These are phyloP conservation scores for Cystobasidium slooffiae DNA, from an alignment of 1,284 basidiomycete genomes.

Conservation along the genomic window DNA sequence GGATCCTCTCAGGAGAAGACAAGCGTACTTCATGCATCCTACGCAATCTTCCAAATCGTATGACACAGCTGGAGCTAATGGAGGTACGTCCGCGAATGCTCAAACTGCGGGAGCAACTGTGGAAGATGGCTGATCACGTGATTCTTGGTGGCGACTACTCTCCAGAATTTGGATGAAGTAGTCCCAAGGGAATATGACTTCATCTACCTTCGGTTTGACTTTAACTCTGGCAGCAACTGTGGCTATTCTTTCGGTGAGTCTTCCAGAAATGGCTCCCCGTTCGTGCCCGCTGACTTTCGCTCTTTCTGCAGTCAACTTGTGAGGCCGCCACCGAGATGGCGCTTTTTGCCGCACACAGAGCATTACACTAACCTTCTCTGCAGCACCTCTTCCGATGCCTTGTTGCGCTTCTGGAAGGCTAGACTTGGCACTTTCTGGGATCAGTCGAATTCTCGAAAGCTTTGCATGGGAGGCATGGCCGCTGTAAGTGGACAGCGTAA, in stretches of 20 bases:
- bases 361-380: constrained; percentile 61
- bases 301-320: constrained; percentile 12
- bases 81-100: constrained; percentile 62
- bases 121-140: not conserved
- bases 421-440: constrained; percentile 73
- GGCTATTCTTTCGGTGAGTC: constrained; percentile 64
- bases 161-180: constrained; percentile 40
- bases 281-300: not conserved
- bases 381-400: constrained; percentile 70
- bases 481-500: not conserved
- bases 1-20: constrained; percentile 74
- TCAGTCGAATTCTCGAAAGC: constrained; percentile 83
- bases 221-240: constrained; percentile 69
- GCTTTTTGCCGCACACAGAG: too few relatives aligned
- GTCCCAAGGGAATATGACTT: constrained; percentile 42
- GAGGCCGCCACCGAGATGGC: not conserved
- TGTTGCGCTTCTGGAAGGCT: constrained; percentile 72
- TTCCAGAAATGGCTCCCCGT: not conserved
- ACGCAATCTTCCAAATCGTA: constrained; percentile 86
- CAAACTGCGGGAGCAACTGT: not conserved
- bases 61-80: constrained; percentile 75
- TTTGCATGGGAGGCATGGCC: constrained; percentile 54
- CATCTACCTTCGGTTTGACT: constrained; percentile 82
- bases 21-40: constrained; percentile 70
- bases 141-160: constrained; percentile 39